Evolutionary conservation across 2,329 filamentous ascomycete species (phyloP), one percentile per base, ranked within the genome.

Genomic region (Epicoccum sorghinum): DNA sequence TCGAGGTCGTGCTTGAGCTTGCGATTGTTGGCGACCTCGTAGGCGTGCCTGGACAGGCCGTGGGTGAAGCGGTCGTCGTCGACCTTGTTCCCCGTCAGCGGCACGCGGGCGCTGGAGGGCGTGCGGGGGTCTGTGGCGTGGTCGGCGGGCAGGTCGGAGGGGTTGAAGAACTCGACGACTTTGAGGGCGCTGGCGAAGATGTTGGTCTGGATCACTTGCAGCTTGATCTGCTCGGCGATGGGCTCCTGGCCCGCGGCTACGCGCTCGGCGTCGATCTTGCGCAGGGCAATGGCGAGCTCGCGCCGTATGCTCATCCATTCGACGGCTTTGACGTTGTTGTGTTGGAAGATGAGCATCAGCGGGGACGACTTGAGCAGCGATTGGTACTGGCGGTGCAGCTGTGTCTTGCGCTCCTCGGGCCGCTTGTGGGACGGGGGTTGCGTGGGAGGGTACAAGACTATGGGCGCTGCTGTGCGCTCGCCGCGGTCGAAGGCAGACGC

Each of bases 361-460:
- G 93, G 92, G 9, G 90, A 89, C 22, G 91, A 91, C 55, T 90
- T 90, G 54, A 97, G 85, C 57, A 96, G 81, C 41, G 93, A 95
- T 46, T 93, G 91, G 78, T 97, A 97, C 66, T 89, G 86, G 53
- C 93, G 87, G 62, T 89, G 85, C 18, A 98, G 83, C 77, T 99
- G 95, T 13, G 92, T 89, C 79, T 98, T 96, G 73, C 93, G 89
- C 68, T 89, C 89, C 72, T 96, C 89, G 41, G 93, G 85, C 18
- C 88, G 89, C 72, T 93, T 90, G 73, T 96, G 89, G 49, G 90
- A 96, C 4, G 91, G 91, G 3, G 93, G 93, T 75, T 97, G 92
- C 1, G 86, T 89, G 0, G 86, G 71, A 47, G 84, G 82, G 63
- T 80, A 83, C 66, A 79, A 78, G 29, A 78, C 70, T 22, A 85